These are phyloP conservation scores for Cucurbitaria berberidis DNA, from an alignment of 2,329 filamentous ascomycete species.

Conservation along the genomic window DNA sequence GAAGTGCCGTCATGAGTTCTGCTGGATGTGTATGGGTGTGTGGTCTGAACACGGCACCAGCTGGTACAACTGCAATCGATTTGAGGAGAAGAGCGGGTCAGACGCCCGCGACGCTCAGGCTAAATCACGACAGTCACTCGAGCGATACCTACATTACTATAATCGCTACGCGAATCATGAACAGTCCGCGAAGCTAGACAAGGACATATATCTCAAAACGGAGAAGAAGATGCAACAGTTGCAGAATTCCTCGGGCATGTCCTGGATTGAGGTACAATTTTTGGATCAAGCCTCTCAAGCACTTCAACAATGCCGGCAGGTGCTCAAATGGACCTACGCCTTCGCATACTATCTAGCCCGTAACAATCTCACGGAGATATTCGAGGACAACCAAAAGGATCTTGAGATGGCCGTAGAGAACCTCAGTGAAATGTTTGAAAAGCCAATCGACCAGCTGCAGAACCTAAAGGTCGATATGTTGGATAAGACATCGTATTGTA, in stretches of 20 bases:
- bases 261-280: conserved; percentile 99
- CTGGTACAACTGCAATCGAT: conserved; percentile 99
- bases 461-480: conserved; percentile 95
- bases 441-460: conserved; percentile 84
- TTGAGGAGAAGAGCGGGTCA: conserved; percentile 90
- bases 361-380: conserved; percentile 96
- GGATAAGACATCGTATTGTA: conserved; percentile 98
- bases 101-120: conserved; percentile 93
- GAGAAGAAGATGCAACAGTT: conserved; percentile 99
- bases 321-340: conserved; percentile 98
- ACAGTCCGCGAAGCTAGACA: conserved; percentile 94
- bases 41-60: conserved; percentile 99
- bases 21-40: conserved; percentile 99
- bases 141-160: conserved; percentile 98
- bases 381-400: conserved; percentile 98
- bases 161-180: conserved; percentile 99
- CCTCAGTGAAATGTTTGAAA: conserved; percentile 99
- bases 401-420: conserved; percentile 96
- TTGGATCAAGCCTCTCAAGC: conserved; percentile 91
- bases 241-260: conserved; percentile 92
- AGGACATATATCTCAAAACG: conserved; percentile 93
- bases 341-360: conserved; percentile 97
- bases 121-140: conserved; percentile 84
- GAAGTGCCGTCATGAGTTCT: conserved; percentile 96
- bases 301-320: conserved; percentile 95